Conservation (phyloP, 177 flowering plant species). For the Tripterygium wilfordii region DNA sequence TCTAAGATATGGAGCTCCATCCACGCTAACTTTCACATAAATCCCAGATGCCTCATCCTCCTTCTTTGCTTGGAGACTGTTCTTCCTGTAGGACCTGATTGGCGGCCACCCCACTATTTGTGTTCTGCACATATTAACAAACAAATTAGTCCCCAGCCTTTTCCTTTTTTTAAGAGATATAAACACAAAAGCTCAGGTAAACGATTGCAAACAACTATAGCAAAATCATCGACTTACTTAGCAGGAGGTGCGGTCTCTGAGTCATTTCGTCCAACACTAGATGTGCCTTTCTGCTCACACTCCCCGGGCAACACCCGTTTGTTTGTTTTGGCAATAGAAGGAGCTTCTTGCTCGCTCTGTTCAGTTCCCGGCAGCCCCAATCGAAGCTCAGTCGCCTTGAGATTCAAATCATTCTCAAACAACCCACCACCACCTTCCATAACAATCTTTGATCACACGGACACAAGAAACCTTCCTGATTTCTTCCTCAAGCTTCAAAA, state of each 20-base stretch:
- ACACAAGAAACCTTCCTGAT: too few species aligned
- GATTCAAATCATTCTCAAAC: constrained; percentile 36
- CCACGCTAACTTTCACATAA: constrained; percentile 94
- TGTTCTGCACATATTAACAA: constrained; percentile 54
- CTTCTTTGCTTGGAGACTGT: constrained; percentile 52
- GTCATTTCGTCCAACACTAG: constrained; percentile 19
- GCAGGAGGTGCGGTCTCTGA: constrained; percentile 40
- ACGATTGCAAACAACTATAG: too few species aligned
- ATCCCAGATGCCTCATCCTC: constrained; percentile 59
- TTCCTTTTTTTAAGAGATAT: too few species aligned
- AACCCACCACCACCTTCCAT: constrained; percentile 17
- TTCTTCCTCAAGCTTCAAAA: too few species aligned
- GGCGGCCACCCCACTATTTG: constrained; percentile 97
- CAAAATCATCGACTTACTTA: too few species aligned
- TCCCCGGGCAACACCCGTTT: constrained; percentile 47
- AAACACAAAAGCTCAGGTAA: too few species aligned
- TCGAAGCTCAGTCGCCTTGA: constrained; percentile 57
- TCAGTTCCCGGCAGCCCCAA: constrained; percentile 60
- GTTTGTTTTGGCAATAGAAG: constrained; percentile 31
- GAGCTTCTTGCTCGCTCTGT: constrained; percentile 20
- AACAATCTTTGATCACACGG: too few species aligned
- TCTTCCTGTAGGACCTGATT: constrained; percentile 65
- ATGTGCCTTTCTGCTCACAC: constrained; percentile 15
- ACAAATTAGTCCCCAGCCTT: too few species aligned
- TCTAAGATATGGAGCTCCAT: constrained; percentile 91